A percentile compares a stretch with the other conserved stretches of the same genome.
phyloP scores from a whole-genome alignment of 352 stramenopile genomes.

The Phytopythium boreale region DNA sequence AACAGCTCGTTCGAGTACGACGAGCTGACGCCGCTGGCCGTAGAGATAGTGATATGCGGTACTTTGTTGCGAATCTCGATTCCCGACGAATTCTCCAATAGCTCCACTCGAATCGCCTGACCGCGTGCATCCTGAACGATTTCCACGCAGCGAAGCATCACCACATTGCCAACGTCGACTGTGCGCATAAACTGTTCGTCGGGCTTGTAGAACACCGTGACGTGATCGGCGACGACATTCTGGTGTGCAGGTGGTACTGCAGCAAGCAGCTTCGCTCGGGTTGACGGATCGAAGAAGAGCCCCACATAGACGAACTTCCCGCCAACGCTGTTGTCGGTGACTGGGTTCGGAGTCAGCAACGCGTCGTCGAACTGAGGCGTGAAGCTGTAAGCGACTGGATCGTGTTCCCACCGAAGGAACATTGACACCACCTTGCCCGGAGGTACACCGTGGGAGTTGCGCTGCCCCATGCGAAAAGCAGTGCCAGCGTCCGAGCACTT shows the following conservation, averaged over 20 bases:
- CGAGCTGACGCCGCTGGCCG: slow-evolving; percentile 31
- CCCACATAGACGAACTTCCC: slow-evolving; percentile 43
- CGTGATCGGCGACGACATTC: slow-evolving; percentile 53
- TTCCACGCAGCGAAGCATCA: slow-evolving; percentile 30
- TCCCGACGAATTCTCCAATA: slow-evolving; percentile 26
- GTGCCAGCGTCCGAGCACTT: slow-evolving; percentile 41
- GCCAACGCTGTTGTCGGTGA: slow-evolving; percentile 37
- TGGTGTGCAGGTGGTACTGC: slow-evolving; percentile 22
- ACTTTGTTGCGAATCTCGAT: slow-evolving; percentile 50
- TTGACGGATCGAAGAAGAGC: slow-evolving; percentile 42
- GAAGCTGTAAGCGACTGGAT: slow-evolving; percentile 34
- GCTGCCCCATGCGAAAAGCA: slow-evolving; percentile 47
- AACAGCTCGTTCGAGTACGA: slow-evolving; percentile 74
- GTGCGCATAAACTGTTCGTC: slow-evolving; percentile 46
- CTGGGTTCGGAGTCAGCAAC: slow-evolving; percentile 40
- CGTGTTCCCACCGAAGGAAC: slow-evolving; percentile 60
- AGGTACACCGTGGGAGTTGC: slow-evolving; percentile 68
- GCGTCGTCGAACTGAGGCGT: slow-evolving; percentile 43
- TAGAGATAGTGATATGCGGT: slow-evolving; percentile 66
- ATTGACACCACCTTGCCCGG: slow-evolving; percentile 64
- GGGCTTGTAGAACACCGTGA: slow-evolving; percentile 65
- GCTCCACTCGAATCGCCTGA: slow-evolving; percentile 47
- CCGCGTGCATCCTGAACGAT: slow-evolving; percentile 41
- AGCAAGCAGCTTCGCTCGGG: slow-evolving; percentile 30
- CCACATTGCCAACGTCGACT: slow-evolving; percentile 37